These are phyloP conservation scores for Lanmaoa rubissima DNA, from an alignment of 768 basidiomycete species.

Conservation along the genomic window DNA sequence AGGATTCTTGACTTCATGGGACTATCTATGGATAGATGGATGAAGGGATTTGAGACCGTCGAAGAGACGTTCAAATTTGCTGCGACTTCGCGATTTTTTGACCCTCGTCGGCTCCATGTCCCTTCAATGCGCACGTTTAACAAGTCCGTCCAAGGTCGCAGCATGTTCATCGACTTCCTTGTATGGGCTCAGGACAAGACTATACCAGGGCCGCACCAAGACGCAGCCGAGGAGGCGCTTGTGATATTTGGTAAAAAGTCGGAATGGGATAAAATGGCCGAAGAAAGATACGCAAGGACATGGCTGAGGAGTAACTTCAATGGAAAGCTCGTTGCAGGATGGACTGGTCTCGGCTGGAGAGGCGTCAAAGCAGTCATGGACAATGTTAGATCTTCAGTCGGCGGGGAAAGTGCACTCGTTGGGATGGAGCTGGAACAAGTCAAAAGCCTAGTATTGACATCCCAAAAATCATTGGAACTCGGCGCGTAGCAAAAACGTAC, in stretches of 20 bases:
- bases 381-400: slow-evolving; percentile 43
- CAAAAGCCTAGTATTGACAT: slow-evolving; percentile 37
- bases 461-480: slow-evolving; percentile 27
- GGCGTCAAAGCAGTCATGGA: slow-evolving; percentile 54
- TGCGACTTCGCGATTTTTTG: slow-evolving; percentile 51
- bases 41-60: slow-evolving; percentile 53
- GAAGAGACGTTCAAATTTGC: slow-evolving; percentile 59
- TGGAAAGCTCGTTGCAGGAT: slow-evolving; percentile 51
- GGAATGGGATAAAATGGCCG: slow-evolving; percentile 41
- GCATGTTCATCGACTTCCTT: slow-evolving; percentile 61
- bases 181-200: slow-evolving; percentile 40
- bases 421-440: slow-evolving; percentile 42
- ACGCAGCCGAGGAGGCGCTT: slow-evolving; percentile 45
- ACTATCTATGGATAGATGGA: slow-evolving; percentile 51
- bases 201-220: slow-evolving; percentile 13
- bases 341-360: slow-evolving; percentile 49
- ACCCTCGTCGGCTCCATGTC: slow-evolving; percentile 37
- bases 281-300: slow-evolving; percentile 26
- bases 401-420: slow-evolving; percentile 46
- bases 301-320: slow-evolving; percentile 47
- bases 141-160: slow-evolving; percentile 46
- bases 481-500: slow-evolving; percentile 13
- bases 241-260: slow-evolving; percentile 49
- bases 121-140: slow-evolving; percentile 36
- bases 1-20: slow-evolving; percentile 57